phyloP scores from a whole-genome alignment of 768 basidiomycete species.

The Tricholoma hemisulphureum region DNA sequence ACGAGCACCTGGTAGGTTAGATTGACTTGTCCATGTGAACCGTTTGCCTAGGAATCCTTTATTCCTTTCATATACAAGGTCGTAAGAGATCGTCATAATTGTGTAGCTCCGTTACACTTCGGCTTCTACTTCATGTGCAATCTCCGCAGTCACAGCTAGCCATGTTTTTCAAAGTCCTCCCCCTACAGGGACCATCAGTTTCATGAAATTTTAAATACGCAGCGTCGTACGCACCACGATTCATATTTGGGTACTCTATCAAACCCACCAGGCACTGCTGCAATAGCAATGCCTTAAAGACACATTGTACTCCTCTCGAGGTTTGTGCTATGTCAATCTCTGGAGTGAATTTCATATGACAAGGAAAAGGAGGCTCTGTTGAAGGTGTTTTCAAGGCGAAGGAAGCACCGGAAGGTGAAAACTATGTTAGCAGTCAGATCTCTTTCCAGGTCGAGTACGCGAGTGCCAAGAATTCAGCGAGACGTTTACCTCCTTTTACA shows the following conservation, averaged over 20 bases:
- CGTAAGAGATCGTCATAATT: no score
- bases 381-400: not conserved
- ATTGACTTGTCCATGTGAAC: no score
- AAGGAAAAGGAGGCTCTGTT: constrained; percentile 28
- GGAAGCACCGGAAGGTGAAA: no score
- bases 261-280: constrained; percentile 38
- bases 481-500: constrained; percentile 55
- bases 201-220: not conserved
- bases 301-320: constrained; percentile 29
- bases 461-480: constrained; percentile 63
- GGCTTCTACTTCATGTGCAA: constrained; percentile 25
- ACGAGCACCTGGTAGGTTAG: no score
- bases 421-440: constrained; percentile 76
- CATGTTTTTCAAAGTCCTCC: constrained; percentile 42
- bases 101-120: not conserved
- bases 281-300: constrained; percentile 36
- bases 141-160: constrained; percentile 34
- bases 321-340: constrained; percentile 24
- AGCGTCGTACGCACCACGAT: constrained; percentile 29
- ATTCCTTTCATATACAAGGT: no score
- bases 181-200: constrained; percentile 23
- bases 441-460: constrained; percentile 52
- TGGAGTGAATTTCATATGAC: constrained; percentile 12
- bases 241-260: constrained; percentile 41
- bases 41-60: no score